Conservation (phyloP, 2,329 filamentous ascomycete genomes). For the Penicillium sp. region DNA sequence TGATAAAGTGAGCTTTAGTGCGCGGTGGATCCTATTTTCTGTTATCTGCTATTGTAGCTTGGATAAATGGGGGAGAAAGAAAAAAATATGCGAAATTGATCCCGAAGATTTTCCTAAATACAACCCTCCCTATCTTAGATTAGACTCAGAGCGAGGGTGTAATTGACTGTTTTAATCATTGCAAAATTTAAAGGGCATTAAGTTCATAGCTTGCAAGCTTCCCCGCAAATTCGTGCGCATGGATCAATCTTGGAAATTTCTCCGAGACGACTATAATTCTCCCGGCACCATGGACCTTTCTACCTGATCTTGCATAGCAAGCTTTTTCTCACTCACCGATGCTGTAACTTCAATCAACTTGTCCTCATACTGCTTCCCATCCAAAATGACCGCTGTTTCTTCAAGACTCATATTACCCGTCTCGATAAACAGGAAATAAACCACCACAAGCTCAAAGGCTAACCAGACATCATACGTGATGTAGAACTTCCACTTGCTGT, state of each 20-base stretch:
- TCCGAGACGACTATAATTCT: neutral
- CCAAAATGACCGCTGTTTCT: constrained; percentile 30
- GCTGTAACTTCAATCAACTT: neutral
- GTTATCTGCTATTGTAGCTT: too few relatives aligned
- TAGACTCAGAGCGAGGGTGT: too few relatives aligned
- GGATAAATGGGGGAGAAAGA: neutral
- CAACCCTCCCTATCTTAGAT: too few relatives aligned
- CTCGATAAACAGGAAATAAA: constrained; percentile 39
- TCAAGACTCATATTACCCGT: constrained; percentile 22
- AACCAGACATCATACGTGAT: constrained; percentile 35
- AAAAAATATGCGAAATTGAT: neutral
- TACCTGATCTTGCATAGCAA: neutral
- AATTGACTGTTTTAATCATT: too few relatives aligned
- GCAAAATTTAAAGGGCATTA: too few relatives aligned
- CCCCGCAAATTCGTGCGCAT: neutral
- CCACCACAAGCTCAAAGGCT: constrained; percentile 29
- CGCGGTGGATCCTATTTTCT: too few relatives aligned
- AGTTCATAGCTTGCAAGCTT: neutral
- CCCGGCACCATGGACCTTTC: neutral
- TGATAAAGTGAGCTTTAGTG: neutral
- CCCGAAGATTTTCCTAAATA: too few relatives aligned
- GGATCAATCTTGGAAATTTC: neutral
- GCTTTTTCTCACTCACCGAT: constrained; percentile 1
- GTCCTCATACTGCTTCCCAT: constrained; percentile 25
- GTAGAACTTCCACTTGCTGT: constrained; percentile 30